phyloP scores from a whole-genome alignment of 352 stramenopile species.

The Phytophthora syringae region DNA sequence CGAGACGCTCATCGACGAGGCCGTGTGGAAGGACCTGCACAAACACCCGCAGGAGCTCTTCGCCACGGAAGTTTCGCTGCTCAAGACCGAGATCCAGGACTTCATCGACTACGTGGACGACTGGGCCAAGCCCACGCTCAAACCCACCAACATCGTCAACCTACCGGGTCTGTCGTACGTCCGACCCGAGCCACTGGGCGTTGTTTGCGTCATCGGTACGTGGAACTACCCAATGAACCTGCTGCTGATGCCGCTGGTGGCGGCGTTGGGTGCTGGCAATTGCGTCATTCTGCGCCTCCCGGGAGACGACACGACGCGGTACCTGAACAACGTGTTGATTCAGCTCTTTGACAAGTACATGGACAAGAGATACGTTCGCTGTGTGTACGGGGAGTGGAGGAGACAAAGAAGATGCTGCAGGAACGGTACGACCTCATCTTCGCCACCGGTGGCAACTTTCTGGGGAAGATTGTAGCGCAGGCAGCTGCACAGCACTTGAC shows the following conservation, averaged over 20 bases:
- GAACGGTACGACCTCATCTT: slow-evolving; percentile 90
- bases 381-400: slow-evolving; percentile 87
- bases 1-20: slow-evolving; percentile 49
- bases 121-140: slow-evolving; percentile 60
- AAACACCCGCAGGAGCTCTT: slow-evolving; percentile 76
- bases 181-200: slow-evolving; percentile 74
- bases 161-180: slow-evolving; percentile 71
- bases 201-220: slow-evolving; percentile 90
- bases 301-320: slow-evolving; percentile 81
- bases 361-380: slow-evolving; percentile 75
- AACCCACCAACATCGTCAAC: slow-evolving; percentile 62
- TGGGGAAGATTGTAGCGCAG: slow-evolving; percentile 92
- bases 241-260: slow-evolving; percentile 76
- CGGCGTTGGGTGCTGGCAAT: slow-evolving; percentile 92
- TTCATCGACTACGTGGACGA: slow-evolving; percentile 78
- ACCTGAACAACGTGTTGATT: slow-evolving; percentile 64
- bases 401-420: slow-evolving; percentile 82
- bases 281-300: slow-evolving; percentile 93
- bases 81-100: slow-evolving; percentile 78
- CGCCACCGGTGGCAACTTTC: slow-evolving; percentile 68
- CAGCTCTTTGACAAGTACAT: slow-evolving; percentile 77
- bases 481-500: slow-evolving; percentile 94
- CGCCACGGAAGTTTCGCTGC: slow-evolving; percentile 52
- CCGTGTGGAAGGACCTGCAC: slow-evolving; percentile 73
- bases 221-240: slow-evolving; percentile 94